A percentile compares a stretch with the other conserved stretches of the same genome.
Evolutionary conservation across 176 grass and related monocot genomes (phyloP).

Genomic region (Oryza officinalis): DNA sequence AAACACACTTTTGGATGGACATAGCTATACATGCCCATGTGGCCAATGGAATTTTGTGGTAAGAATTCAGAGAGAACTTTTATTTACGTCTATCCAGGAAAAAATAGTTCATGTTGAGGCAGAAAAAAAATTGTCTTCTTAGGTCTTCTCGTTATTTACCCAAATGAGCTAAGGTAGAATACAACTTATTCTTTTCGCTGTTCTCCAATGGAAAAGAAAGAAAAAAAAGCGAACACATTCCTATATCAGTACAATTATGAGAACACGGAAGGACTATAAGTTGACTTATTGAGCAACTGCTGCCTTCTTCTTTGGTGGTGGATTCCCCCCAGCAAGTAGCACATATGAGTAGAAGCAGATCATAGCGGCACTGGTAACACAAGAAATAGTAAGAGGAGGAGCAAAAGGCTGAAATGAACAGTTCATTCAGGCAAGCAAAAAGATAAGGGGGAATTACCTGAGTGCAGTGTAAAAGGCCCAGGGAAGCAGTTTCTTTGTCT

Average conservation of each 20-base stretch:
- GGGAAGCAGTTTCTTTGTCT: slow-evolving; percentile 83
- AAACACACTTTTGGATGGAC: neutral
- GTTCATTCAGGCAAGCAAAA: neutral
- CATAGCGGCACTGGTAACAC: slow-evolving; percentile 57
- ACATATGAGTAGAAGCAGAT: slow-evolving; percentile 89
- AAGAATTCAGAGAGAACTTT: slow-evolving; percentile 6
- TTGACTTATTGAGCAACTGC: slow-evolving; percentile 35
- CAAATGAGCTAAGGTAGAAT: slow-evolving; percentile 18
- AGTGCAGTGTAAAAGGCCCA: slow-evolving; percentile 60
- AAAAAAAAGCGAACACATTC: neutral
- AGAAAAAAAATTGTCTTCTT: neutral
- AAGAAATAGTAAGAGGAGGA: slow-evolving; percentile 1
- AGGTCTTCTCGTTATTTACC: neutral
- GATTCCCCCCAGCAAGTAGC: slow-evolving; percentile 73
- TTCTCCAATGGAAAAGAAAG: neutral
- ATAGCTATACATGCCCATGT: neutral
- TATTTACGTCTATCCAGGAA: slow-evolving; percentile 15
- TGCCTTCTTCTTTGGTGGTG: slow-evolving; percentile 73
- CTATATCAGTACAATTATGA: slow-evolving; percentile 19
- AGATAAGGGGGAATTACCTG: slow-evolving; percentile 44
- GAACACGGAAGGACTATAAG: neutral
- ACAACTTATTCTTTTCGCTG: neutral
- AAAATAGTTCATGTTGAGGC: neutral
- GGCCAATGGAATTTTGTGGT: neutral
- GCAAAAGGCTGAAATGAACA: neutral